phyloP scores from a whole-genome alignment of 2,329 filamentous ascomycete species.

The Xylaria sp. region DNA sequence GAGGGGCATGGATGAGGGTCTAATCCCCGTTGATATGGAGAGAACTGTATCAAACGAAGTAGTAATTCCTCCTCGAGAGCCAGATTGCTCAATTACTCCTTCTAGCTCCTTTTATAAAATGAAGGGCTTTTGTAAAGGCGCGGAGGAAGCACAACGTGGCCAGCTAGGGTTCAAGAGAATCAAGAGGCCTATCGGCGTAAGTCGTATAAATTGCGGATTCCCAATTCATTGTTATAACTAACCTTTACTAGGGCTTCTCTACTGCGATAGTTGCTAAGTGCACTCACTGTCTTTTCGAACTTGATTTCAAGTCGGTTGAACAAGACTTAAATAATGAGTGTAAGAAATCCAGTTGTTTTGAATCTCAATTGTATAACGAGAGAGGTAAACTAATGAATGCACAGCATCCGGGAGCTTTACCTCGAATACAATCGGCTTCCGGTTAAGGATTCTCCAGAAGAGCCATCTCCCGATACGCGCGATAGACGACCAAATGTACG shows the following conservation, averaged over 20 bases:
- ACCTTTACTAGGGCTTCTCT: conserved; percentile 53
- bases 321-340: conserved; percentile 60
- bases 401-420: conserved; percentile 60
- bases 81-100: conserved; percentile 57
- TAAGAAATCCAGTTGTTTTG: conserved; percentile 45
- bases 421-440: conserved; percentile 59
- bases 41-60: conserved; percentile 34
- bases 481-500: conserved; percentile 64
- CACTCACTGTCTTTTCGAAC: conserved; percentile 63
- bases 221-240: conserved; percentile 17
- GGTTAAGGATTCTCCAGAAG: conserved; percentile 66
- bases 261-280: conserved; percentile 61
- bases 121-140: conserved; percentile 66
- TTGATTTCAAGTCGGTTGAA: conserved; percentile 64
- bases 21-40: conserved; percentile 53
- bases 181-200: conserved; percentile 58
- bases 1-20: conserved; percentile 47
- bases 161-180: conserved; percentile 62
- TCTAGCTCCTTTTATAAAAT: conserved; percentile 62
- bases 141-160: conserved; percentile 60
- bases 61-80: conserved; percentile 40
- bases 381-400: conserved; percentile 28
- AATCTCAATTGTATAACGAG: background rate
- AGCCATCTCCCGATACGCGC: conserved; percentile 61
- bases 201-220: conserved; percentile 29